Percentiles rank a stretch among this genome's conserved stretches.
Evolutionary conservation across 345 rosid genomes (phyloP).

Genomic region (Isatis tinctoria): DNA sequence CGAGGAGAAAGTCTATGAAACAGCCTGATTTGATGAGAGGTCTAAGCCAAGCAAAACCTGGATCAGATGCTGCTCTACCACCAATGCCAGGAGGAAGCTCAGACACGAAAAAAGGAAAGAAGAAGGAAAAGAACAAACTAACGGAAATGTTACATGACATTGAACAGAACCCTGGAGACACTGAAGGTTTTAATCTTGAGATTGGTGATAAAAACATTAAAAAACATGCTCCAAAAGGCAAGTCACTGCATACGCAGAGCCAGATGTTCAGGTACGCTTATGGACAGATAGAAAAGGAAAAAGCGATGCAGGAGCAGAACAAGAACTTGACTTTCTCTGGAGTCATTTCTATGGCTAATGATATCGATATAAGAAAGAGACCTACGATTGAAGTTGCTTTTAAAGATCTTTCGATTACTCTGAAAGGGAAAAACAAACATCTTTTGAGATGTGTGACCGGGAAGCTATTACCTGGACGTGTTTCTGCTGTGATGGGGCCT

Average conservation of each 20-base stretch:
- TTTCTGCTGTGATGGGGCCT: constrained; percentile 98
- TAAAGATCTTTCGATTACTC: constrained; percentile 74
- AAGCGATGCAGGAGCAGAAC: constrained; percentile 82
- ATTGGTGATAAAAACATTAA: constrained; percentile 72
- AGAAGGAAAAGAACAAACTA: constrained; percentile 62
- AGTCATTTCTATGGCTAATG: constrained; percentile 77
- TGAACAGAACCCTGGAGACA: constrained; percentile 64
- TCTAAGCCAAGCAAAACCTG: constrained; percentile 54
- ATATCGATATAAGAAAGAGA: constrained; percentile 64
- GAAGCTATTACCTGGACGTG: constrained; percentile 80
- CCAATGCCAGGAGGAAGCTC: constrained; percentile 34
- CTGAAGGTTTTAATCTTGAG: constrained; percentile 69
- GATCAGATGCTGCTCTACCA: constrained; percentile 57
- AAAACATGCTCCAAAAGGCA: constrained; percentile 74
- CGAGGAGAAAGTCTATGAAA: constrained; percentile 57
- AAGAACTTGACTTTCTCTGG: constrained; percentile 89
- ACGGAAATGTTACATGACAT: constrained; percentile 77
- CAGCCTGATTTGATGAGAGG: constrained; percentile 46
- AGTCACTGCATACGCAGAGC: constrained; percentile 81
- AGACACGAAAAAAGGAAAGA: constrained; percentile 51
- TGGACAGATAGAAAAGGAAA: constrained; percentile 89
- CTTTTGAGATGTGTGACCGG: constrained; percentile 88
- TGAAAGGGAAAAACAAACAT: constrained; percentile 78
- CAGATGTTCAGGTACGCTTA: constrained; percentile 96
- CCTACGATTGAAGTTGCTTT: constrained; percentile 76